phyloP scores from a whole-genome alignment of 192 early-diverging fungal species.

The Podila minutissima region DNA sequence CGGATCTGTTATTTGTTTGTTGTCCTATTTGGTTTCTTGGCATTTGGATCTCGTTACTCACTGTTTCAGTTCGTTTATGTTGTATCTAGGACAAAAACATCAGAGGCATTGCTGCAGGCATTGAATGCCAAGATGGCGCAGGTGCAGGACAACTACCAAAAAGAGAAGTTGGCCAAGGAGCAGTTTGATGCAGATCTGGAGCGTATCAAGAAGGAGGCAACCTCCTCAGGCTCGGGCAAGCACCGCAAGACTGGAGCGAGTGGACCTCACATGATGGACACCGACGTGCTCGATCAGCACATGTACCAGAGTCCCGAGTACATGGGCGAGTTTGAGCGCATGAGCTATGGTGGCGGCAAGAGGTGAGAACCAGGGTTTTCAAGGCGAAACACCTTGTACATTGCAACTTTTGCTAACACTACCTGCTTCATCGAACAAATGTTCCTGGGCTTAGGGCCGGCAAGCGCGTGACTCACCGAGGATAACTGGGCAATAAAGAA shows the following conservation, averaged over 20 bases:
- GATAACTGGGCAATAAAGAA: neutral
- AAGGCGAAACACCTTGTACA: too few species aligned
- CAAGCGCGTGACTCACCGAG: slow-evolving; percentile 35
- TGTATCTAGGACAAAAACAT: slow-evolving; percentile 59
- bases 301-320: slow-evolving; percentile 46
- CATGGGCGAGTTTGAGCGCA: slow-evolving; percentile 25
- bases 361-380: slow-evolving; percentile 5
- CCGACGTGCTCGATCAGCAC: slow-evolving; percentile 40
- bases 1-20: neutral
- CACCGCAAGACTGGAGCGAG: slow-evolving; percentile 19
- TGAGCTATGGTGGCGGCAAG: slow-evolving; percentile 18
- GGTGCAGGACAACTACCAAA: slow-evolving; percentile 54
- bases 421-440: neutral
- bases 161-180: slow-evolving; percentile 51
- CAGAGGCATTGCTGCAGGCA: slow-evolving; percentile 59
- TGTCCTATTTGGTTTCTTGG: neutral
- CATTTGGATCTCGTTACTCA: neutral
- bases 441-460: slow-evolving; percentile 4
- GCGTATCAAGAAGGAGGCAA: slow-evolving; percentile 49
- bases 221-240: slow-evolving; percentile 30
- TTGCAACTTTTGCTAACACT: neutral
- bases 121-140: slow-evolving; percentile 64
- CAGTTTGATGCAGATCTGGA: slow-evolving; percentile 62
- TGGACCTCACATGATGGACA: slow-evolving; percentile 39
- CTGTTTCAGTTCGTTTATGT: neutral